Percentiles rank a stretch among this genome's conserved stretches.
Conservation (phyloP, 176 grass and related monocot species). For the Juncus inflexus region DNA sequence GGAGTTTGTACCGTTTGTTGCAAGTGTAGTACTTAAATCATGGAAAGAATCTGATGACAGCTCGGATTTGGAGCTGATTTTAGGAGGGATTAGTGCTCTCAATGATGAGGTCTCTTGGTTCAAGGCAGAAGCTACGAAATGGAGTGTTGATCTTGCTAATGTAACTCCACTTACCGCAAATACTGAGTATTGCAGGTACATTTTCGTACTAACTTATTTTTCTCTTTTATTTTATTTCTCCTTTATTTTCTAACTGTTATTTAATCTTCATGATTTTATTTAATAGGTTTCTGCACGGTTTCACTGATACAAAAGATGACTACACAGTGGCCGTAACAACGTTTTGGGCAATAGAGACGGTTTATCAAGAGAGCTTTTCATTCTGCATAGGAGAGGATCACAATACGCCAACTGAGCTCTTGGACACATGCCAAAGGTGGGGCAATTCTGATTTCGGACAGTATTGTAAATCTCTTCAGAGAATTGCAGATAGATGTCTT, state of each 20-base stretch:
- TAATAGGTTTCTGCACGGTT: slow-evolving; percentile 65
- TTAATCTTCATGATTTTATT: neutral
- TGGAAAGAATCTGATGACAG: slow-evolving; percentile 51
- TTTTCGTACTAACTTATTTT: neutral
- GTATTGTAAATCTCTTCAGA: slow-evolving; percentile 70
- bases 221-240: neutral
- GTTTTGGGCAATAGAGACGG: slow-evolving; percentile 84
- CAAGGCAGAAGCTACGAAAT: slow-evolving; percentile 68
- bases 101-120: slow-evolving; percentile 81
- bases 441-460: slow-evolving; percentile 56
- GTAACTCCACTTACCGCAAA: slow-evolving; percentile 53
- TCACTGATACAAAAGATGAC: slow-evolving; percentile 45
- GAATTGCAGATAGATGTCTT: slow-evolving; percentile 55
- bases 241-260: neutral
- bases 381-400: slow-evolving; percentile 58
- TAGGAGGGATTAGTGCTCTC: slow-evolving; percentile 54
- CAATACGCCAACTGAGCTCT: slow-evolving; percentile 52
- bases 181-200: slow-evolving; percentile 62
- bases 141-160: slow-evolving; percentile 47
- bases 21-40: slow-evolving; percentile 64
- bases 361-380: slow-evolving; percentile 86
- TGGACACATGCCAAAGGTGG: slow-evolving; percentile 77
- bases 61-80: slow-evolving; percentile 67
- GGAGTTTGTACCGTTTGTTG: slow-evolving; percentile 53
- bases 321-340: slow-evolving; percentile 49